A percentile compares a stretch with the other conserved stretches of the same genome.
Conservation (phyloP, 106 monocot genomes). For the Cymbidium sinense region DNA sequence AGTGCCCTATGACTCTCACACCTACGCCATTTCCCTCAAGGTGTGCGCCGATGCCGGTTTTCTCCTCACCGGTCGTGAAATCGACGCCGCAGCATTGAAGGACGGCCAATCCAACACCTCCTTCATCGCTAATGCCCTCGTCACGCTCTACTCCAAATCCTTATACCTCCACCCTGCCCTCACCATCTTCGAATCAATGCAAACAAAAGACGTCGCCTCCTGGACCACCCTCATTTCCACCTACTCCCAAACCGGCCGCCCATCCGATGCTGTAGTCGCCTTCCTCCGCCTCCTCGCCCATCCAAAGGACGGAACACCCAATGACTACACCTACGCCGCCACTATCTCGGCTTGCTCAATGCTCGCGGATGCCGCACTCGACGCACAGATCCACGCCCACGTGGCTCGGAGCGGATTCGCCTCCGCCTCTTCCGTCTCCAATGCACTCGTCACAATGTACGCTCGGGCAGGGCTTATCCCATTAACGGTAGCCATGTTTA, state of each 20-base stretch:
- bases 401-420: slow-evolving; percentile 27
- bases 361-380: slow-evolving; percentile 16
- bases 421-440: slow-evolving; percentile 33
- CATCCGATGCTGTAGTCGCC: slow-evolving; percentile 10
- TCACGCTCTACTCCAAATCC: slow-evolving; percentile 59
- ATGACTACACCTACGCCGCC: slow-evolving; percentile 65
- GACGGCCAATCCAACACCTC: slow-evolving; percentile 38
- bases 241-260: slow-evolving; percentile 35
- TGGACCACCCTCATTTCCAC: slow-evolving; percentile 75
- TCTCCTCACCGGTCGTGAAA: slow-evolving; percentile 40
- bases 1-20: slow-evolving; percentile 52
- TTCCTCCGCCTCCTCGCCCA: slow-evolving; percentile 35
- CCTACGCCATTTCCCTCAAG: slow-evolving; percentile 58
- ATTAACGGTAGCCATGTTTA: slow-evolving; percentile 36
- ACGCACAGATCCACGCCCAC: slow-evolving; percentile 63
- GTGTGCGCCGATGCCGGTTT: slow-evolving; percentile 45
- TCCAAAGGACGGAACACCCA: slow-evolving; percentile 29
- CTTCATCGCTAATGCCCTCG: slow-evolving; percentile 64
- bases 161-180: slow-evolving; percentile 17
- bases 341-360: slow-evolving; percentile 49
- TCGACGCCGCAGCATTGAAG: slow-evolving; percentile 43
- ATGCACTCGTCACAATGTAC: slow-evolving; percentile 68
- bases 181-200: slow-evolving; percentile 35
- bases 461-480: slow-evolving; percentile 31
- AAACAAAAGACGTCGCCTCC: slow-evolving; percentile 53